phyloP scores from a whole-genome alignment of 495 filamentous ascomycete genomes.

The Penicillium ochrochloron region DNA sequence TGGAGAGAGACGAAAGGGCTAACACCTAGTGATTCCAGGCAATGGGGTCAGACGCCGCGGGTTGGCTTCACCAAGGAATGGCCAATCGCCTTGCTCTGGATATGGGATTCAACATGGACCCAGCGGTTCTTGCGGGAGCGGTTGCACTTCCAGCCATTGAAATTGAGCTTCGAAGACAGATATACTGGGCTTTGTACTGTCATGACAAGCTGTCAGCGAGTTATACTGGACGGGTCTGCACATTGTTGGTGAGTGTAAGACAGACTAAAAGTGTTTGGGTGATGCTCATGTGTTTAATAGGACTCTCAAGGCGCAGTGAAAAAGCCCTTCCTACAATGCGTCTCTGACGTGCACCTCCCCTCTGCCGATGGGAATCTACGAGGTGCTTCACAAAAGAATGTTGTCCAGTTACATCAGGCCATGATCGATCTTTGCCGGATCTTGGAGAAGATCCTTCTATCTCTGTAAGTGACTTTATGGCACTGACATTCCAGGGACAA shows the following conservation, averaged over 20 bases:
- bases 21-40: slow-evolving; percentile 15
- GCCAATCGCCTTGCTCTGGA: slow-evolving; percentile 34
- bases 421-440: slow-evolving; percentile 37
- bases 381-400: slow-evolving; percentile 23
- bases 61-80: slow-evolving; percentile 38
- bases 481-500: not conserved
- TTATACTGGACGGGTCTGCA: slow-evolving; percentile 39
- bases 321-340: slow-evolving; percentile 29
- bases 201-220: slow-evolving; percentile 38
- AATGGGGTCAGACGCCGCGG: slow-evolving; percentile 35
- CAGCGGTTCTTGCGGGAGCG: slow-evolving; percentile 27
- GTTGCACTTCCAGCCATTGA: slow-evolving; percentile 29
- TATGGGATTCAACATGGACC: slow-evolving; percentile 40
- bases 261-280: not conserved
- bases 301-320: slow-evolving; percentile 38
- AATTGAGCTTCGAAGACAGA: slow-evolving; percentile 36
- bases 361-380: slow-evolving; percentile 27
- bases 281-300: slow-evolving; percentile 10
- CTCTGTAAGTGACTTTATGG: slow-evolving; percentile 23
- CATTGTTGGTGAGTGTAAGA: slow-evolving; percentile 29
- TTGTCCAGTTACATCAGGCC: slow-evolving; percentile 28
- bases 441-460: slow-evolving; percentile 34
- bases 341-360: slow-evolving; percentile 17
- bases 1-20: not conserved
- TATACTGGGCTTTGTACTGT: slow-evolving; percentile 39